phyloP scores from a whole-genome alignment of 805 yeast species.

The Brettanomyces sp. region DNA sequence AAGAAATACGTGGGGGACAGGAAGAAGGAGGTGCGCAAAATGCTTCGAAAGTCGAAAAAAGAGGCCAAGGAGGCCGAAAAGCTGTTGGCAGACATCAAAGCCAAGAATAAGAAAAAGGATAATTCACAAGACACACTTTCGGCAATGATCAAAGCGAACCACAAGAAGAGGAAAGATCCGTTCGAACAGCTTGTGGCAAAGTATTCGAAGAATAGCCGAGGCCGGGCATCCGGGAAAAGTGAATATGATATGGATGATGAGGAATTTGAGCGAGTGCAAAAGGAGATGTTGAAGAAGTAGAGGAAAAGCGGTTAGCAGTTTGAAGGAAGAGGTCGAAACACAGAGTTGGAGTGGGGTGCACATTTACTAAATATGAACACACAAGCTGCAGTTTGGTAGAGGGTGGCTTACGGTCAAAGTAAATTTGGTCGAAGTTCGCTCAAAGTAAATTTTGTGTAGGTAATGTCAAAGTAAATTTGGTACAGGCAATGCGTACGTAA shows the following conservation, averaged over 20 bases:
- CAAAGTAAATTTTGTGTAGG: no score
- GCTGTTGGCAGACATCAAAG: constrained; percentile 3
- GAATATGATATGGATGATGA: constrained; percentile 36
- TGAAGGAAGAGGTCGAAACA: no score
- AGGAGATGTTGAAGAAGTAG: constrained; percentile 16
- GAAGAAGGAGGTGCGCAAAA: constrained; percentile 35
- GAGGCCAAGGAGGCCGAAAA: constrained; percentile 59
- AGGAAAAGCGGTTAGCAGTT: constrained; percentile 1
- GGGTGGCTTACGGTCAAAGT: no score
- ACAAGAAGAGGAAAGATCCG: constrained; percentile 31
- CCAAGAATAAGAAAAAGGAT: background rate
- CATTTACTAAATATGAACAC: background rate
- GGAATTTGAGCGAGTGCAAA: constrained; percentile 40
- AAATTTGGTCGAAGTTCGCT: no score
- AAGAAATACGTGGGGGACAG: constrained; percentile 41
- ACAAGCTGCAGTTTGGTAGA: no score
- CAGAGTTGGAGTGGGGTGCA: no score
- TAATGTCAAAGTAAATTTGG: no score
- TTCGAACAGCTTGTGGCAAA: constrained; percentile 41
- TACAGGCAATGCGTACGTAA: no score
- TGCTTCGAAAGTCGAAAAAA: constrained; percentile 41
- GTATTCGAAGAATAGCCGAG: constrained; percentile 33
- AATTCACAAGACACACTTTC: constrained; percentile 27
- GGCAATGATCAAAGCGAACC: constrained; percentile 40
- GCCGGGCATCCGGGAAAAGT: constrained; percentile 8